Base-by-base conservation (phyloP, 192 early-diverging fungal genomes). In the Rhizophagus prolifer region DNA sequence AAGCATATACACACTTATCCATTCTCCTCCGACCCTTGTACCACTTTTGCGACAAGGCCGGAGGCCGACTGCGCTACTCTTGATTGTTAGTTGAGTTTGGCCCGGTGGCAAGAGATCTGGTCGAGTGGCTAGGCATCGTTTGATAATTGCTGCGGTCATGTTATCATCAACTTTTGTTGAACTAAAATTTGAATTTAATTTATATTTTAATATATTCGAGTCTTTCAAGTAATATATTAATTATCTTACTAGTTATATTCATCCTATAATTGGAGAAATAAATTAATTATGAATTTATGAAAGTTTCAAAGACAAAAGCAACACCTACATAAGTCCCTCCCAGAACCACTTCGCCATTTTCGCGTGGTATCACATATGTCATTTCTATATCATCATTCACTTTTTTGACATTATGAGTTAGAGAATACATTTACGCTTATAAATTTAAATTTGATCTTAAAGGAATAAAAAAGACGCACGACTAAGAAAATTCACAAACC, bases 301-400 rank as follows among this genome's bases (percentile, higher is more conserved):
- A 25, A 30, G 26, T 28, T 63, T 19, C 14, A 41, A 68, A 36
- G 38, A 38, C 30, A 38, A 26, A 58, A 0, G 14, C 41, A 44
- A 58, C 21, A 14, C 69, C 54, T 13, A 58, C 71, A 59, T 25
- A 59, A 9, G 93, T 93, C 21, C 93, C 93, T 12, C 93, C 94
- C 0, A 95, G 76, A 59, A 93, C 81, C 10, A 93, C 92, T 47
- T 88, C 87, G 23, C 92, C 93, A 80, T 92, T 90, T 19, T 88
- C 90, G 21, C 93, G 87, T 2, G 93, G 94, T 66, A 95, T 95
- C 9, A 92, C 86, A 74, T 94, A 94, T 9, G 88, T 86, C 41
- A 88, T 84, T 8, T 66, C 80, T 41, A 41, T 44, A n/a, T 8
- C 7, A 8, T 77, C 84, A 34, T 58, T 68, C 44, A 1, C 38